Evolutionary conservation across 2,329 filamentous ascomycete genomes (phyloP).

Genomic region (Alternaria solani): DNA sequence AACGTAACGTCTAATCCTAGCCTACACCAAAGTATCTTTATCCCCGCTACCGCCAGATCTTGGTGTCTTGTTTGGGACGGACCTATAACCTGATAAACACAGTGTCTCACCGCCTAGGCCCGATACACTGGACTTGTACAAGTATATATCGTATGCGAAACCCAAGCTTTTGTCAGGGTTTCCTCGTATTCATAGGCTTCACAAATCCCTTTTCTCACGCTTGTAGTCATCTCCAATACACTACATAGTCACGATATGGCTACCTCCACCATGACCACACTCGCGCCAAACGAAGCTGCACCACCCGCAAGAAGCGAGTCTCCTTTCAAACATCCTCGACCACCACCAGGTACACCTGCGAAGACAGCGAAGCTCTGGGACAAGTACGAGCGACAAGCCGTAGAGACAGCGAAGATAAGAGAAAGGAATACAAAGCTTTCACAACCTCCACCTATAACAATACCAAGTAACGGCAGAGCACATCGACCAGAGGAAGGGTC

Average conservation of each 20-base stretch:
- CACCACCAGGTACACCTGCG: slow-evolving; percentile 37
- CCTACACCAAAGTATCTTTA: slow-evolving; percentile 28
- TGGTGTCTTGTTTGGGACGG: slow-evolving; percentile 24
- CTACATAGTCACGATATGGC: slow-evolving; percentile 16
- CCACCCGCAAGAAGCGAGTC: slow-evolving; percentile 36
- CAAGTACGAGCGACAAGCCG: slow-evolving; percentile 43
- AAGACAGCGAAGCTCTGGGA: slow-evolving; percentile 48
- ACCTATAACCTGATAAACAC: slow-evolving; percentile 41
- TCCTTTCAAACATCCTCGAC: slow-evolving; percentile 38
- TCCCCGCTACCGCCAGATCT: slow-evolving; percentile 33
- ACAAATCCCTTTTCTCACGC: slow-evolving; percentile 24
- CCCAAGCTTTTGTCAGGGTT: slow-evolving; percentile 40
- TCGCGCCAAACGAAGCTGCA: slow-evolving; percentile 31
- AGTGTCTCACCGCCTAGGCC: slow-evolving; percentile 45
- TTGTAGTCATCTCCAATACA: slow-evolving; percentile 18
- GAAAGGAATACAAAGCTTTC: slow-evolving; percentile 27
- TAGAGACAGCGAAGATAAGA: slow-evolving; percentile 42
- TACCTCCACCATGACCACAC: slow-evolving; percentile 26
- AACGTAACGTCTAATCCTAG: slow-evolving; percentile 42
- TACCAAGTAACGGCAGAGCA: slow-evolving; percentile 29
- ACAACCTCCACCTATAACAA: slow-evolving; percentile 30
- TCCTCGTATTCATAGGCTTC: slow-evolving; percentile 28
- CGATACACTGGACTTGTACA: slow-evolving; percentile 35
- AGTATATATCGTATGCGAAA: slow-evolving; percentile 44
- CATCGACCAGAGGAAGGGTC: neutral